A percentile compares a stretch with the other conserved stretches of the same genome.
phyloP scores from a whole-genome alignment of 179 eudicot species.

The Nepenthes alata region DNA sequence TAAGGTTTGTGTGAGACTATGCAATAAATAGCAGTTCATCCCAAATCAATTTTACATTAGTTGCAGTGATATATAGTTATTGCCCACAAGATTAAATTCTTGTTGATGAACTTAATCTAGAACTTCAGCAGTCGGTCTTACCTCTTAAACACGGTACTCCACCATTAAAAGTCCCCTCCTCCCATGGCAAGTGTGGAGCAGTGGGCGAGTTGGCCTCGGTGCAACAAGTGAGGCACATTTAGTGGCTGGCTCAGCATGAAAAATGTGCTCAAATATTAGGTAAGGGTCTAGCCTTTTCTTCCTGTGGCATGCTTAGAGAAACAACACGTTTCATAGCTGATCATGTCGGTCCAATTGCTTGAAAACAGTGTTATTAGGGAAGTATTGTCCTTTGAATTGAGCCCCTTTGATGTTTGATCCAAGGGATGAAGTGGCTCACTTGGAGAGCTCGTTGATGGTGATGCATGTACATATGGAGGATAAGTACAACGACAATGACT shows the following conservation, averaged over 20 bases:
- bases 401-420: slow-evolving; percentile 23
- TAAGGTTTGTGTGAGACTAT: no score
- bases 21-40: no score
- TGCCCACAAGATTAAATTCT: no score
- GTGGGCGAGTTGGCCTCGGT: slow-evolving; percentile 32
- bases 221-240: slow-evolving; percentile 64
- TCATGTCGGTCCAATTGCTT: no score
- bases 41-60: no score
- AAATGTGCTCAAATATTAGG: slow-evolving; percentile 10
- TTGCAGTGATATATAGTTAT: no score
- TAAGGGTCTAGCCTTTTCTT: slow-evolving; percentile 47
- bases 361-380: no score
- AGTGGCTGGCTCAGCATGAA: slow-evolving; percentile 40
- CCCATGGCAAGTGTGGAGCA: not conserved
- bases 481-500: slow-evolving; percentile 35
- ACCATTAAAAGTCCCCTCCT: not conserved
- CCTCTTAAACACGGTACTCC: no score
- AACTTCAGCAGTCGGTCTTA: no score
- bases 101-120: no score
- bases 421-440: slow-evolving; percentile 1
- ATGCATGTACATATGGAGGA: slow-evolving; percentile 41
- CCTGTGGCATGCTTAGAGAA: slow-evolving; percentile 21
- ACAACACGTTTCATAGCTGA: no score
- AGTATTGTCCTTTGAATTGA: slow-evolving; percentile 1
- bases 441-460: slow-evolving; percentile 18